Base-by-base conservation (phyloP, 805 yeast genomes). In the Komagataella mondaviorum region DNA sequence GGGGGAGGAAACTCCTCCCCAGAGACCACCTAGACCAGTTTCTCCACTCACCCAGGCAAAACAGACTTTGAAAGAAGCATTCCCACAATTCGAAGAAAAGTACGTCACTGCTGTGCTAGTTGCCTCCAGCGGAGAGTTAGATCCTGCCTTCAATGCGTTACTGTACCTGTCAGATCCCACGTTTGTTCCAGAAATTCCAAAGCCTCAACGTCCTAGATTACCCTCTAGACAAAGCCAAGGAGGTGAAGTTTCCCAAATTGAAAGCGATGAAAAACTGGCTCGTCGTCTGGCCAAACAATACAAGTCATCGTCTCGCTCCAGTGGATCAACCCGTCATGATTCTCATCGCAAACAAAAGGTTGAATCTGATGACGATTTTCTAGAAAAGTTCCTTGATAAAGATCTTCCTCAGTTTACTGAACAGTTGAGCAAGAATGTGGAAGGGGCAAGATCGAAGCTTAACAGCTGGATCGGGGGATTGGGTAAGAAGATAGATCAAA, bases 121-220 rank as follows among this genome's bases (percentile, higher is more conserved):
- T 62, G 98, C 98, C 2, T 80, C 95, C 17, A 78, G 75, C 48
- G 96, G 95, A 24, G 72, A 76, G 48, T 63, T 88, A 47, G 96
- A 88, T 58, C 82, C 86, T 1, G 95, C 96, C 1, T 91, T 91
- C 71, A 85, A 84, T 64, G 97, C 96, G 0, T 70, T 90, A 59
- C 71, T 91, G 54, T 88, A 77, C 57, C 68, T 88, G 51, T 81
- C 87, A 16, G 96, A 90, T 65, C 91, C 91, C 7, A 63, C 72
- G 3, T 72, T 73, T 54, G 74, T 74, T 54, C 80, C 83, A 12
- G 78, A 75, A 54, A 70, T 77, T 48, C 80, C 78, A 24, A 56
- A 57, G 8, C 66, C 67, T 16, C 65, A 66, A 22, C 57, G 55
- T 43, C 71, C 72, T 4, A 62, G 63, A 3, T 55, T 64, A 17